Conservation (phyloP, 2,329 filamentous ascomycete species). For the Emmonsiellopsis sp. region DNA sequence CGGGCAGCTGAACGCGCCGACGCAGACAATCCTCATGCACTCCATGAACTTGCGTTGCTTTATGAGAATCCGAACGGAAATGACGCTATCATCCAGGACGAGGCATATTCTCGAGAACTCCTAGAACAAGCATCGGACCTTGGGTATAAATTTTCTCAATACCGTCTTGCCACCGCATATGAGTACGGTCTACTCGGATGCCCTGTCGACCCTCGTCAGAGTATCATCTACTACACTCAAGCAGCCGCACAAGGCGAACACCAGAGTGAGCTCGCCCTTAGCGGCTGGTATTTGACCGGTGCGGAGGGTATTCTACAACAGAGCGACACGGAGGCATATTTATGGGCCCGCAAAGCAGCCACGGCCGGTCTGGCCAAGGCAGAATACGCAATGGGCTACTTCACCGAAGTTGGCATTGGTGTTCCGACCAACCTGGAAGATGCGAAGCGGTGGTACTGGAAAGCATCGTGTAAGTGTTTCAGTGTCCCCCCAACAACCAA, state of each 20-base stretch:
- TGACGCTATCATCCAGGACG: slow-evolving; percentile 70
- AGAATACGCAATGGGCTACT: slow-evolving; percentile 97
- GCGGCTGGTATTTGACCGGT: slow-evolving; percentile 92
- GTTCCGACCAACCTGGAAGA: slow-evolving; percentile 79
- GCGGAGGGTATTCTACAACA: slow-evolving; percentile 79
- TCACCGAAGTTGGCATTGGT: slow-evolving; percentile 90
- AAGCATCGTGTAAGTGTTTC: slow-evolving; percentile 73
- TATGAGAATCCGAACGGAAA: slow-evolving; percentile 50
- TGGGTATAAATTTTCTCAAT: slow-evolving; percentile 93
- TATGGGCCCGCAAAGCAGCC: slow-evolving; percentile 93
- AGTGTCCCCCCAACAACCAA: not conserved
- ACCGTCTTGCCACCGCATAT: slow-evolving; percentile 74
- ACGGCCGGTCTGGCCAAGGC: slow-evolving; percentile 82
- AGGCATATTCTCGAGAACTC: slow-evolving; percentile 67
- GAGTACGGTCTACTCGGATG: slow-evolving; percentile 83
- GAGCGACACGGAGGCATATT: slow-evolving; percentile 89
- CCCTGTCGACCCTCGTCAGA: slow-evolving; percentile 69
- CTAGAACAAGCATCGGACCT: slow-evolving; percentile 79
- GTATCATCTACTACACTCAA: slow-evolving; percentile 88
- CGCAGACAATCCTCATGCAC: slow-evolving; percentile 80
- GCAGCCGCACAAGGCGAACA: slow-evolving; percentile 91
- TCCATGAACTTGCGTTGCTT: slow-evolving; percentile 70
- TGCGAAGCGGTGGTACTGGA: slow-evolving; percentile 96
- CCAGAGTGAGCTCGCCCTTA: slow-evolving; percentile 74
- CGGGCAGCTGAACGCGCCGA: slow-evolving; percentile 83